phyloP scores from a whole-genome alignment of 2,329 filamentous ascomycete species.

The Zymoseptoria tritici region DNA sequence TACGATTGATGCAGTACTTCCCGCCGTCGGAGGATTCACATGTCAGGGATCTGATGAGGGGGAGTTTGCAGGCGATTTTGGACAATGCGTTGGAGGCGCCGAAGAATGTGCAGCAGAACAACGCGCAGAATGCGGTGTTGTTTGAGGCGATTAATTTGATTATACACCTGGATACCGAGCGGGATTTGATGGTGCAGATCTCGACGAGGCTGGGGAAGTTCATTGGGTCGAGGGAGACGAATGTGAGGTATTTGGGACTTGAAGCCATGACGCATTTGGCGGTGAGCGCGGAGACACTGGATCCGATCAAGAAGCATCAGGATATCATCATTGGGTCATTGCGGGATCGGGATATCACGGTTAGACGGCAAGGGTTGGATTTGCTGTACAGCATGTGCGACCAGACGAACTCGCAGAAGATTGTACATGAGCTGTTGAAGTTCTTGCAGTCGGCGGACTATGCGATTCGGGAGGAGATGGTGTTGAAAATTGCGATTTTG shows the following conservation, averaged over 20 bases:
- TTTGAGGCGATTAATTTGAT: constrained; percentile 99
- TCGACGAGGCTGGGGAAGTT: constrained; percentile 86
- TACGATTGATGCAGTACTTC: constrained; percentile 91
- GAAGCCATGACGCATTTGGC: constrained; percentile 98
- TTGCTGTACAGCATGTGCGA: constrained; percentile 99
- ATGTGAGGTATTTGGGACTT: constrained; percentile 88
- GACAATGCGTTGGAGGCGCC: constrained; percentile 86
- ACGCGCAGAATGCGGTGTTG: constrained; percentile 93
- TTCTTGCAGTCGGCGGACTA: constrained; percentile 97
- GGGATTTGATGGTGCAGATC: constrained; percentile 91
- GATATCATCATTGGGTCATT: constrained; percentile 91
- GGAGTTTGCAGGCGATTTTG: constrained; percentile 84
- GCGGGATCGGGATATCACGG: constrained; percentile 93
- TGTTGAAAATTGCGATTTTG: constrained; percentile 94
- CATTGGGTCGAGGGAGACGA: constrained; percentile 93
- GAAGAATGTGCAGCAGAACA: constrained; percentile 99
- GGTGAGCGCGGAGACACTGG: constrained; percentile 83
- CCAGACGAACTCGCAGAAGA: constrained; percentile 82
- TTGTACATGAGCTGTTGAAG: constrained; percentile 86
- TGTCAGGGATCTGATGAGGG: constrained; percentile 81
- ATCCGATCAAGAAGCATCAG: constrained; percentile 97
- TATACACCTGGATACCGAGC: constrained; percentile 93
- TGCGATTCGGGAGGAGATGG: constrained; percentile 97
- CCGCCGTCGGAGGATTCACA: constrained; percentile 92
- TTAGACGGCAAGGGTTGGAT: constrained; percentile 89